Evolutionary conservation across 2,329 filamentous ascomycete species (phyloP), one percentile per base, ranked within the genome.

Genomic region (Pestalotiopsis sp.): DNA sequence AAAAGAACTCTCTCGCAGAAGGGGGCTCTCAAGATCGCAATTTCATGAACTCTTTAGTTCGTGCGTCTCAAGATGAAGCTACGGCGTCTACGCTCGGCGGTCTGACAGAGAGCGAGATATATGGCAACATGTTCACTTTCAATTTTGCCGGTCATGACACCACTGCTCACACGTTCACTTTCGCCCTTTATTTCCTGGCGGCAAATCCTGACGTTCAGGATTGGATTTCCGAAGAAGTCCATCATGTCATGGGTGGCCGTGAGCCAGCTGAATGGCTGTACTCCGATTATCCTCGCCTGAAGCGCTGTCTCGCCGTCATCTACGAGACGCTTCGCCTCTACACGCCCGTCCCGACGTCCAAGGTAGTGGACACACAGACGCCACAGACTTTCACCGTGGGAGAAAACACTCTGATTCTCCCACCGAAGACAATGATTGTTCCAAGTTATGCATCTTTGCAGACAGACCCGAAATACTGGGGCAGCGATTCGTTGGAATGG

Each of bases 61-160:
- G 62, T 26, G 44, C 55, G 5, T 60, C 40, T 17, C 71, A 71
- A 1, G 68, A 75, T 3, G 71, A 68, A 0, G 59, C 70, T 3
- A 68, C 71, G 2, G 73, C 75, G 30, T 13, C n/a, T 2, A 26
- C 10, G 5, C 13, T 24, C 20, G 38, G 20, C 3, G 61, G 61
- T 26, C 22, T 64, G 10, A 64, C 61, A 1, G 61, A 71, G 73
- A 26, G 71, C 71, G 13, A 64, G 26, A 64, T 52, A 13, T 64
- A 52, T 2, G 74, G 75, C 3, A 75, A 77, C 26, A 69, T 76
- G n/a, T 77, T 77, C 40, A 69, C 75, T 13, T 68, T 75, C 65
- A 76, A 75, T 44, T 76, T 76, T 13, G 74, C 74, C 3, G 75
- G 75, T 17, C 71, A 77, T 35, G 74, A 77, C 55, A 76, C 75